Evolutionary conservation across 192 early-diverging fungal species (phyloP), one percentile per base, ranked within the genome.

Genomic region (Pilaira anomala): DNA sequence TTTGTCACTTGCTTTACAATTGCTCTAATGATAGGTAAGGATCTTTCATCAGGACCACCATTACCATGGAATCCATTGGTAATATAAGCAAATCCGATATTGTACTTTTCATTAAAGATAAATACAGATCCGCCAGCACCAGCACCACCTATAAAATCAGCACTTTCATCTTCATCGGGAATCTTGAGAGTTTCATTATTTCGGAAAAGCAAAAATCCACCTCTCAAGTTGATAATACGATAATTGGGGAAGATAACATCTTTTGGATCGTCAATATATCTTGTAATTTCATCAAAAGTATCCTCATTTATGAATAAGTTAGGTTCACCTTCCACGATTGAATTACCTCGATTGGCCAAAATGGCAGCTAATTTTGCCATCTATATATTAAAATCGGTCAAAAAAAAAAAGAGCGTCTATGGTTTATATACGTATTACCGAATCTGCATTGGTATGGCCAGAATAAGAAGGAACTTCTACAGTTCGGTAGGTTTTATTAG

Each of bases 81-180:
- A 24, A 79, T 76, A 63, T 86, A 90, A 0, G 75, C 67, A 29
- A 88, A 86, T 0, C 79, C 75, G 44, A 88, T 75, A 26, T 75
- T 69, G 18, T 80, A 72, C 29, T 85, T 78, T 1, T 60, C 69
- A 55, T 87, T 85, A 75, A 80, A 89, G 19, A 73, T 54, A 16
- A 83, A 72, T 50, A 87, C 60, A 25, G 73, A 77, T 1, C 88
- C 88, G 7, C 88, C 87, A 3, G 77, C 78, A 2, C 88, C 88
- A n/a, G n/a, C 19, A 7, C 53, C 53, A 9, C 53, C 53, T 19
- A 33, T 87, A 44, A 78, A 63, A 30, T 78, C 70, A 18, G 66
- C 63, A 24, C 78, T 64, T 14, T 69, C 60, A 13, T 74, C 64
- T 9, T 36, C 7, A 36, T 36, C 33, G 1, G 33, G 11, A 36